phyloP scores from a whole-genome alignment of 1,284 basidiomycete genomes.

The Pseudozyma sp. region DNA sequence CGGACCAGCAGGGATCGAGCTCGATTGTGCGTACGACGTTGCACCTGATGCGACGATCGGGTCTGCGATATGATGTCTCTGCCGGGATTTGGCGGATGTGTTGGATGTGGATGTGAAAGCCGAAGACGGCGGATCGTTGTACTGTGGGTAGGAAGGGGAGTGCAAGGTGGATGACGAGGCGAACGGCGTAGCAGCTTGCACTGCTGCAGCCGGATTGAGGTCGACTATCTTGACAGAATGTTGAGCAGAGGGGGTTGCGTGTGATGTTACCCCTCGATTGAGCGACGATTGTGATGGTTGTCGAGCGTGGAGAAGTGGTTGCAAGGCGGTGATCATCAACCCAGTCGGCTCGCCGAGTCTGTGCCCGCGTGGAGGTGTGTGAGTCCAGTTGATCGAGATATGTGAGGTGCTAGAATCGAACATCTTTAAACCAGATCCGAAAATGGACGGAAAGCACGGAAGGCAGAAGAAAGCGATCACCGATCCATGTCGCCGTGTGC shows the following conservation, averaged over 20 bases:
- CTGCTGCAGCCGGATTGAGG: constrained; percentile 33
- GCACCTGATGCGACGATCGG: constrained; percentile 37
- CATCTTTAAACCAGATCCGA: not conserved
- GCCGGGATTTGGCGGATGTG: constrained; percentile 4
- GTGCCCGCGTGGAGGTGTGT: not conserved
- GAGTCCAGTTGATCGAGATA: not conserved
- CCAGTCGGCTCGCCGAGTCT: not conserved
- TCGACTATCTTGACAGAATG: constrained; percentile 31
- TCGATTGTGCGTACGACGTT: constrained; percentile 20
- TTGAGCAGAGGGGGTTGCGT: constrained; percentile 6
- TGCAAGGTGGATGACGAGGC: constrained; percentile 4
- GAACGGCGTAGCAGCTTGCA: constrained; percentile 36
- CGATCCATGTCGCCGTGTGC: constrained; percentile 12
- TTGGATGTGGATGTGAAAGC: constrained; percentile 2
- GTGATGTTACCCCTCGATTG: constrained; percentile 27
- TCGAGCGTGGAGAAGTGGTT: constrained; percentile 3
- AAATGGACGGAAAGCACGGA: not conserved
- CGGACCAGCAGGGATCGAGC: constrained; percentile 18
- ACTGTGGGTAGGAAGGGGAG: constrained; percentile 16
- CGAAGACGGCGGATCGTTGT: constrained; percentile 30
- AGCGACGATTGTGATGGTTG: constrained; percentile 4
- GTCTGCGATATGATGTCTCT: constrained; percentile 42
- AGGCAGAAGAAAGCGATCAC: constrained; percentile 12
- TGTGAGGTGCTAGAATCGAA: not conserved
- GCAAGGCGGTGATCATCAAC: not conserved